Percentiles rank a stretch among this genome's conserved stretches.
These are phyloP conservation scores for Austroboletus festivus DNA, from an alignment of 768 basidiomycete species.

Conservation along the genomic window DNA sequence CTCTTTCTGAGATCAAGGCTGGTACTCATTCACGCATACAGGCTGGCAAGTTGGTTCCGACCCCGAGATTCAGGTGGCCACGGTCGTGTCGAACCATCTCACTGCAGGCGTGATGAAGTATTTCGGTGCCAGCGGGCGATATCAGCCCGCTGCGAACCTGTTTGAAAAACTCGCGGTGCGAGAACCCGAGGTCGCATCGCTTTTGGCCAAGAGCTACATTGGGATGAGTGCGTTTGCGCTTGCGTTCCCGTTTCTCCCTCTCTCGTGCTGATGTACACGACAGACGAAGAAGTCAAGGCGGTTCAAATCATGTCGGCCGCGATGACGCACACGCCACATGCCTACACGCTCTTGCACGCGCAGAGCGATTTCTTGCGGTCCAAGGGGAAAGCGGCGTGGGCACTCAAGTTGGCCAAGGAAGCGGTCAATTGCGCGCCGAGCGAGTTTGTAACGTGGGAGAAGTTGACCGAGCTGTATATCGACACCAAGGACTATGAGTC, in stretches of 20 bases:
- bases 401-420: constrained; percentile 84
- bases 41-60: constrained; percentile 99
- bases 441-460: constrained; percentile 99
- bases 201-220: constrained; percentile 87
- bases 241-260: too few species aligned
- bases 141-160: constrained; percentile 83
- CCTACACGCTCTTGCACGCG: constrained; percentile 89
- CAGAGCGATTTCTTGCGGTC: constrained; percentile 92
- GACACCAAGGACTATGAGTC: constrained; percentile 86
- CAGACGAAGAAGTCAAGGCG: constrained; percentile 98
- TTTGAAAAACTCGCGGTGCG: constrained; percentile 86
- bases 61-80: constrained; percentile 98
- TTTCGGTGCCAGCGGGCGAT: constrained; percentile 89
- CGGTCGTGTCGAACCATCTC: constrained; percentile 92
- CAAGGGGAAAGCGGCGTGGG: constrained; percentile 86
- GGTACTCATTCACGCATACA: constrained; percentile 28
- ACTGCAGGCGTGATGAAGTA: constrained; percentile 95
- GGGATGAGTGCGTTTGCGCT: constrained; percentile 82
- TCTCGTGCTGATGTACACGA: background rate
- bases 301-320: constrained; percentile 89
- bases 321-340: constrained; percentile 82
- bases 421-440: constrained; percentile 98
- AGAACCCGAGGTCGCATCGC: constrained; percentile 86
- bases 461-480: constrained; percentile 92
- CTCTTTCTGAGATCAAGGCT: background rate